Base-by-base conservation (phyloP, 139 green algal genomes). In the Closterium sp. region DNA sequence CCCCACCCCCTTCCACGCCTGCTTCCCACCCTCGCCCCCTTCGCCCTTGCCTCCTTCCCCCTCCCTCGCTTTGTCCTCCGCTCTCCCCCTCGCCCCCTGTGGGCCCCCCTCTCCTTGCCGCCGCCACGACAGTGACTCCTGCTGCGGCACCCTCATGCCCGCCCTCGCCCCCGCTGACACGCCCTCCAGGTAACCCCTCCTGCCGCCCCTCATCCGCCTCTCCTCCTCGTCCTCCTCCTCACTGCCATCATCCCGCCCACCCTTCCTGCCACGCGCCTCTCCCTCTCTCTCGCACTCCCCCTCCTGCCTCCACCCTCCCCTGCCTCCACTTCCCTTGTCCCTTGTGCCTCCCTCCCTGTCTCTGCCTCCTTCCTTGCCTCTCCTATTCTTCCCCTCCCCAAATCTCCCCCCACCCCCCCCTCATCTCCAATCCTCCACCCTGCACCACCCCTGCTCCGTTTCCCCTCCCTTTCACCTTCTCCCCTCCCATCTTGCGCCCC, bases 171-270 rank as follows among this genome's bases (percentile, higher is more conserved):
- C 38, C 17, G 0, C 62, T 24, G 62, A 79, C 24, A 93, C 91
- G 17, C 92, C 91, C 45, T 31, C 42, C 86, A 93, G 86, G 88
- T 93, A 93, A 21, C 70, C 86, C 50, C 86, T 88, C 86, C 32
- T 85, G 21, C 30, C 92, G 24, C 30, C 91, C 32, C 86, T 85
- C 24, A 28, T 73, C 34, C 91, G 28, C 45, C 31, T 73, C 24
- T 86, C 34, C 45, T 93, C 90, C 19, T 79, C 62, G 17, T 79
- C 62, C 62, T 79, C 62, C 62, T 88, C 22, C 31, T 86, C 91
- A 92, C 13, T 27, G 5, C 29, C 91, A 29, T 50, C 86, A 32
- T 91, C 34, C 5, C 85, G 24, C 27, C n/a, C 42, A n/a, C 86
- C 31, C 31, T 70, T 13, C 86, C 91, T 86, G 86, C 84, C 91